Conservation (phyloP, 2,329 filamentous ascomycete genomes). For the Fusarium sp. region DNA sequence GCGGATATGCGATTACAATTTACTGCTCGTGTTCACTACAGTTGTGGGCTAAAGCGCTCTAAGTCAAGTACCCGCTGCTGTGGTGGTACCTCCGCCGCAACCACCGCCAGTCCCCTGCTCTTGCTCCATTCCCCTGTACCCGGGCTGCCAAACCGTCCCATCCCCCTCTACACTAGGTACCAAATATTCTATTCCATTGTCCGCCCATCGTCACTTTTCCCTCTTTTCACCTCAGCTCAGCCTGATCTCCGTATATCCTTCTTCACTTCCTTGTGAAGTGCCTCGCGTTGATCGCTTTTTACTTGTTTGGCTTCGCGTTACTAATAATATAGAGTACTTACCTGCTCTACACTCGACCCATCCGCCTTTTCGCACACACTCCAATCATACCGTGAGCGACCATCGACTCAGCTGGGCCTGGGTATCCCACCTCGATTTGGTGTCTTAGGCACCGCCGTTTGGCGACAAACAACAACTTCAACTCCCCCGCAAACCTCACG, state of each 20-base stretch:
- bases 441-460: conserved; percentile 42
- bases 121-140: conserved; percentile 41
- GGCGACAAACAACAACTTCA: conserved; percentile 19
- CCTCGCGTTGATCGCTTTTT: conserved; percentile 49
- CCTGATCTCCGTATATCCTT: conserved; percentile 28
- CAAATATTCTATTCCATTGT: conserved; percentile 44
- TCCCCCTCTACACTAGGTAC: conserved; percentile 20
- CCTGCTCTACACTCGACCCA: conserved; percentile 10
- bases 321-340: conserved; percentile 44
- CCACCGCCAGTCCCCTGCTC: conserved; percentile 40
- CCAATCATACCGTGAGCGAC: conserved; percentile 33
- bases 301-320: conserved; percentile 30
- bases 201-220: conserved; percentile 36
- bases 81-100: conserved; percentile 37
- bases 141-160: conserved; percentile 48
- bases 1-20: conserved; percentile 2
- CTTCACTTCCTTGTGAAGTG: conserved; percentile 40
- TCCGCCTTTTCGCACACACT: conserved; percentile 22
- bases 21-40: neutral
- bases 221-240: conserved; percentile 34
- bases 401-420: conserved; percentile 44
- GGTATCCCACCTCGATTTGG: conserved; percentile 40
- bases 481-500: conserved; percentile 6
- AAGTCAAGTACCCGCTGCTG: conserved; percentile 35
- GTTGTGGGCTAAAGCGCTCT: conserved; percentile 20